Evolutionary conservation across 495 filamentous ascomycete genomes (phyloP).

Genomic region (Aspergillus ellipticus): DNA sequence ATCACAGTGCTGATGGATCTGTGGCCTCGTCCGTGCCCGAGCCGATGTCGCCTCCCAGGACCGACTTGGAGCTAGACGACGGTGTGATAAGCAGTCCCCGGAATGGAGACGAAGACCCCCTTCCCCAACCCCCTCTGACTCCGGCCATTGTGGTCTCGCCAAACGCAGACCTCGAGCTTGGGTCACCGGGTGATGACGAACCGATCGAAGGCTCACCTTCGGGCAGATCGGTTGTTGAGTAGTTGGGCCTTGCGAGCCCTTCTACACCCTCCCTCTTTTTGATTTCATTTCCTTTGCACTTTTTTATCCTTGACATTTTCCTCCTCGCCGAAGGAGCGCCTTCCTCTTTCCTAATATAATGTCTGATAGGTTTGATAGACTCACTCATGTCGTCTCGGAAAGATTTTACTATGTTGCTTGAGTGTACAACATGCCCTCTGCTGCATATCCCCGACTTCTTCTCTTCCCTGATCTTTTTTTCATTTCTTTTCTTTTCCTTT

Average conservation of each 20-base stretch:
- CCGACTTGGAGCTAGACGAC: constrained; percentile 26
- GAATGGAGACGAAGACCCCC: constrained; percentile 21
- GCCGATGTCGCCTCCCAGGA: constrained; percentile 26
- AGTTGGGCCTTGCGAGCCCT: constrained; percentile 22
- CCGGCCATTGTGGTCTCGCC: constrained; percentile 41
- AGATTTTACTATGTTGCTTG: constrained; percentile 19
- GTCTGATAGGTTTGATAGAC: constrained; percentile 35
- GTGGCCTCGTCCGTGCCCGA: constrained; percentile 33
- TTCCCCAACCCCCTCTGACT: constrained; percentile 20
- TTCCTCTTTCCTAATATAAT: constrained; percentile 32
- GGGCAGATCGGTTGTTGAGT: constrained; percentile 28
- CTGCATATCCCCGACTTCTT: neutral
- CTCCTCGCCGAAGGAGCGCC: neutral
- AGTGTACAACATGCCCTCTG: constrained; percentile 23
- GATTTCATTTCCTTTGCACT: neutral
- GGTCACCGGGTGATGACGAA: constrained; percentile 19
- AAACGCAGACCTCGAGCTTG: constrained; percentile 23
- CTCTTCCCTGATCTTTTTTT: too few species aligned
- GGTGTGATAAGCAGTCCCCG: constrained; percentile 26
- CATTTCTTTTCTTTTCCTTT: constrained; percentile 11
- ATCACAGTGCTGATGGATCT: constrained; percentile 42
- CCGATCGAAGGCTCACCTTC: constrained; percentile 23
- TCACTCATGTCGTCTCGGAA: constrained; percentile 32
- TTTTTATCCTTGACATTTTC: neutral
- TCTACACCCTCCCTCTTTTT: neutral